phyloP scores from a whole-genome alignment of 345 rosid genomes.

The Rubroshorea leprosula region DNA sequence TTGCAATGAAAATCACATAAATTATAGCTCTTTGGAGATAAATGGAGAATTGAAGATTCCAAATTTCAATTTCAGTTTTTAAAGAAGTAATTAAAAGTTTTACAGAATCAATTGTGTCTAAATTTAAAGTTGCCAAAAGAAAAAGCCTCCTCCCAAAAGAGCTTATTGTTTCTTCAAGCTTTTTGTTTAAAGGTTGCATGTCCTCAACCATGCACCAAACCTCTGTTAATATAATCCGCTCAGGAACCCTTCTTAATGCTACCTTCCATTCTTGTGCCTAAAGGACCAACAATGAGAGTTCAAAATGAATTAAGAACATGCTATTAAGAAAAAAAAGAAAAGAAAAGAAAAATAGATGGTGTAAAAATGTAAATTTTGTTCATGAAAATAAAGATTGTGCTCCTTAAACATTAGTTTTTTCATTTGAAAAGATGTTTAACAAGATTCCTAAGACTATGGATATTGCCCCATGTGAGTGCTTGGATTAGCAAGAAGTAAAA shows the following conservation, averaged over 20 bases:
- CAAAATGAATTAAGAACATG: neutral
- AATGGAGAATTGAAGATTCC: neutral
- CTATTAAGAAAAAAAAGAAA: too few relatives aligned
- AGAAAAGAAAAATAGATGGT: too few relatives aligned
- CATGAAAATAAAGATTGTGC: neutral
- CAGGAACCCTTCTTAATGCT: constrained; percentile 71
- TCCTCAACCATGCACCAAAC: constrained; percentile 89
- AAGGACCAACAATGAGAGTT: neutral
- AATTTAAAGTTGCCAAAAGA: neutral
- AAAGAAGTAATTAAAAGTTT: neutral
- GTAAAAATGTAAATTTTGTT: neutral
- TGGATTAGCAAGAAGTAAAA: too few relatives aligned
- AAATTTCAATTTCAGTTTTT: neutral
- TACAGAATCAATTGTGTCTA: neutral
- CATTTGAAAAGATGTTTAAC: too few relatives aligned
- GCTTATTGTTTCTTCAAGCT: constrained; percentile 81
- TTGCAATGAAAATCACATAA: constrained; percentile 4
- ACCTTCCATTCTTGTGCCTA: constrained; percentile 68
- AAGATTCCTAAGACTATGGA: neutral
- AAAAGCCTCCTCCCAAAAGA: neutral
- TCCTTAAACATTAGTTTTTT: neutral
- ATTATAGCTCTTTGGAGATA: neutral
- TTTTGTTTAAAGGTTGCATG: constrained; percentile 74
- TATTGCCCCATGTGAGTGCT: neutral
- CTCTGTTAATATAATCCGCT: constrained; percentile 64